Evolutionary conservation across 2,329 filamentous ascomycete species (phyloP).

Genomic region (Sporothrix pallida): DNA sequence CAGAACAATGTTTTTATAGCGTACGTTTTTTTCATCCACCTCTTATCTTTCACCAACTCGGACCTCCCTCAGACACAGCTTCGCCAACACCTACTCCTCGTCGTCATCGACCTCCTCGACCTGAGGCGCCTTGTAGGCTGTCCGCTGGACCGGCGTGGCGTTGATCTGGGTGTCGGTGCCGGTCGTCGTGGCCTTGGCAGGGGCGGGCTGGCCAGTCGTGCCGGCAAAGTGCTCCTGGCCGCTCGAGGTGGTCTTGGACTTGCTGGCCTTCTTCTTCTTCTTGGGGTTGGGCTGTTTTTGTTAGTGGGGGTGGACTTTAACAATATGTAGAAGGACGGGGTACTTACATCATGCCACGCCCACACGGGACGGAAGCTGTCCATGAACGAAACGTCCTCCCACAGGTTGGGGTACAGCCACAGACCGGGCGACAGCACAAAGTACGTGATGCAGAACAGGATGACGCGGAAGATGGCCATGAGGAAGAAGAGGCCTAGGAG

Average conservation of each 20-base stretch:
- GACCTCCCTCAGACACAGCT: neutral
- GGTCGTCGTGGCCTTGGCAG: constrained; percentile 62
- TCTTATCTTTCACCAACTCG: neutral
- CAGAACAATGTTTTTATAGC: neutral
- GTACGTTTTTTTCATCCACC: constrained; percentile 8
- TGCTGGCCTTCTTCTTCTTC: constrained; percentile 63
- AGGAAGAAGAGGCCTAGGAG: constrained; percentile 92
- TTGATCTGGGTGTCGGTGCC: constrained; percentile 61
- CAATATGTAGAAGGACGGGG: too few species aligned
- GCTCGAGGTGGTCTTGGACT: constrained; percentile 44
- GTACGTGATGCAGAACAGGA: constrained; percentile 91
- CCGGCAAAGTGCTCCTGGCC: constrained; percentile 56
- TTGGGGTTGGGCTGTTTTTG: constrained; percentile 51
- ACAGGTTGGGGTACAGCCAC: constrained; percentile 98
- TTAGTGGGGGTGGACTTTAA: too few species aligned
- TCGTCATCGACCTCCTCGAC: constrained; percentile 49
- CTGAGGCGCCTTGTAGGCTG: constrained; percentile 53
- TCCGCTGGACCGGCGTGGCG: constrained; percentile 48
- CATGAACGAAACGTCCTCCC: constrained; percentile 98
- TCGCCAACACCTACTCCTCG: constrained; percentile 33
- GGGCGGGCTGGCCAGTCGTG: constrained; percentile 58
- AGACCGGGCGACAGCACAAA: constrained; percentile 83
- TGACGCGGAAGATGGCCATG: constrained; percentile 96
- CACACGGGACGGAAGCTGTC: constrained; percentile 95
- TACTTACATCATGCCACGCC: constrained; percentile 91